A percentile compares a stretch with the other conserved stretches of the same genome.
Evolutionary conservation across 805 yeast species (phyloP).

Genomic region (Myxozyma nipponensis): DNA sequence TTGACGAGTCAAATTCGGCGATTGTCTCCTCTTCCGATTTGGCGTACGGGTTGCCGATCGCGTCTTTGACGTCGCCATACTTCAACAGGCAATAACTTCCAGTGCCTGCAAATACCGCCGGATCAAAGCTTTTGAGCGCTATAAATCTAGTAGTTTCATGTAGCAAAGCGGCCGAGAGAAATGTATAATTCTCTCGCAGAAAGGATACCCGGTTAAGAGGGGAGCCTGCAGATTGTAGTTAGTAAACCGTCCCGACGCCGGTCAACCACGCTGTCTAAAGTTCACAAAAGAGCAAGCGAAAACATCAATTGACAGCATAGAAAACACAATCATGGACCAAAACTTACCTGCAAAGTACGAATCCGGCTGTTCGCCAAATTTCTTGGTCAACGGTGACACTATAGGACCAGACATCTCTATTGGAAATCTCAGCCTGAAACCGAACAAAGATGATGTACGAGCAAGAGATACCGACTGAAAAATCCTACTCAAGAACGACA

Average conservation of each 20-base stretch:
- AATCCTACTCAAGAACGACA: background rate
- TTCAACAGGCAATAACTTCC: conserved; percentile 37
- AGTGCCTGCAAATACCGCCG: conserved; percentile 16
- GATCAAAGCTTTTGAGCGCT: conserved; percentile 37
- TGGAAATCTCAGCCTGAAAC: background rate
- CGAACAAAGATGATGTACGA: background rate
- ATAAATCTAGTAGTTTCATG: conserved; percentile 51
- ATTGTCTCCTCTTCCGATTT: conserved; percentile 31
- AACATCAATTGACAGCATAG: too few relatives aligned
- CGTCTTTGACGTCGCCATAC: conserved; percentile 35
- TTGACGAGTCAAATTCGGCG: conserved; percentile 37
- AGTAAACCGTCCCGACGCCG: too few relatives aligned
- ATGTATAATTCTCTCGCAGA: conserved; percentile 52
- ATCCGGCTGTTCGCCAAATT: conserved; percentile 26
- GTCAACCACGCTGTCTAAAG: too few relatives aligned
- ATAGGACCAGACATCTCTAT: conserved; percentile 4
- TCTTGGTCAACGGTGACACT: conserved; percentile 27
- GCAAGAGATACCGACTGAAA: background rate
- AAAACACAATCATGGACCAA: too few relatives aligned
- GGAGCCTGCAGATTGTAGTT: conserved; percentile 51
- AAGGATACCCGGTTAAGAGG: conserved; percentile 63
- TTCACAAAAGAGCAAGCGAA: too few relatives aligned
- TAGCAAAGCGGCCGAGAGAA: conserved; percentile 45
- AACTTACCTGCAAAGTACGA: conserved; percentile 27
- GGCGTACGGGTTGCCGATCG: conserved; percentile 39